Percentiles rank a stretch among this genome's conserved stretches.
Conservation (phyloP, 805 yeast genomes). For the Debaryomyces maramus region DNA sequence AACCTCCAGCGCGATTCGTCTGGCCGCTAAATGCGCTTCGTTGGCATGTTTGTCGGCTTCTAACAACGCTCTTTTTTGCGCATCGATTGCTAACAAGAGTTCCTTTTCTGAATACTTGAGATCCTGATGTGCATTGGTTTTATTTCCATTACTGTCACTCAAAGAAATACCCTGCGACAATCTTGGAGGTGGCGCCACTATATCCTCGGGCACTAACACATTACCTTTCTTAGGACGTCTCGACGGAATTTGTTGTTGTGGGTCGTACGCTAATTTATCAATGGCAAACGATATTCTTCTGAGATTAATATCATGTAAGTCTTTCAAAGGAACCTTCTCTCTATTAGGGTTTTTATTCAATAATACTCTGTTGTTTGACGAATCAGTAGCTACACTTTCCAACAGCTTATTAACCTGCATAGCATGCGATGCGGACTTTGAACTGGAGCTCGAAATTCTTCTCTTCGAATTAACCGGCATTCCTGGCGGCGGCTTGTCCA, state of each 20-base stretch:
- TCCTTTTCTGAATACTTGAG: constrained; percentile 45
- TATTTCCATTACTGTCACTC: constrained; percentile 32
- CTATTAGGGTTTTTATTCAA: constrained; percentile 48
- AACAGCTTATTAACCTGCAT: not conserved
- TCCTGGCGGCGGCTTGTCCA: constrained; percentile 29
- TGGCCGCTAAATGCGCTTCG: constrained; percentile 74
- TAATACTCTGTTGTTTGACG: constrained; percentile 27
- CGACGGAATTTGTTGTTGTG: constrained; percentile 67
- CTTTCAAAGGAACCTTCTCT: constrained; percentile 32
- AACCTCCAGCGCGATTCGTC: constrained; percentile 68
- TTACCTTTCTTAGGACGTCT: constrained; percentile 55
- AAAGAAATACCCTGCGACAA: constrained; percentile 68
- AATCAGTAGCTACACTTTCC: not conserved
- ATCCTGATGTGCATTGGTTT: constrained; percentile 17
- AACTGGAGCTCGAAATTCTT: constrained; percentile 8
- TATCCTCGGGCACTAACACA: constrained; percentile 61
- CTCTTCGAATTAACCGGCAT: constrained; percentile 12
- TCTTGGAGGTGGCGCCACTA: constrained; percentile 60
- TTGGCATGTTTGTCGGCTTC: constrained; percentile 73
- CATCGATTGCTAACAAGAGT: constrained; percentile 56
- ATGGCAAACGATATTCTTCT: constrained; percentile 77
- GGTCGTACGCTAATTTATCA: constrained; percentile 71
- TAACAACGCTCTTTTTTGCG: constrained; percentile 50
- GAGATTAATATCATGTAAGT: constrained; percentile 37
- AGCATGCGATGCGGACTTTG: not conserved